Evolutionary conservation across 164 flowering plant species (phyloP).

Genomic region (Santalum album): DNA sequence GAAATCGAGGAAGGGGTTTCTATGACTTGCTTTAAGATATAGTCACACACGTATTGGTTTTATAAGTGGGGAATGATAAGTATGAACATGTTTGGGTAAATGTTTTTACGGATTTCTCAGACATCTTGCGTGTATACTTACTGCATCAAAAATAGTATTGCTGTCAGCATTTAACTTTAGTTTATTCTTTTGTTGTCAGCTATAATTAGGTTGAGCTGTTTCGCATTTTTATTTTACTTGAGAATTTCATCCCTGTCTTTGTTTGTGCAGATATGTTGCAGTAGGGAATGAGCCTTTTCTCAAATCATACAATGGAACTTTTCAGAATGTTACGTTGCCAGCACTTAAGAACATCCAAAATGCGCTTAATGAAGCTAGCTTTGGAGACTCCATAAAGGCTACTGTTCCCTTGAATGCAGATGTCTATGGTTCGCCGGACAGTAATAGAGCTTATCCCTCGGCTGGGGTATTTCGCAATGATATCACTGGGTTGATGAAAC

Average conservation of each 20-base stretch:
- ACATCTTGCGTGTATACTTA: too few relatives aligned
- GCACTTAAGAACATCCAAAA: constrained; percentile 45
- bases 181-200: background rate
- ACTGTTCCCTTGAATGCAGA: constrained; percentile 50
- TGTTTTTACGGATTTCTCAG: too few relatives aligned
- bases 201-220: background rate
- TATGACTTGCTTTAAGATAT: too few relatives aligned
- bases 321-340: constrained; percentile 27
- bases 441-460: constrained; percentile 30
- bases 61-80: too few relatives aligned
- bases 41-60: too few relatives aligned
- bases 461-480: constrained; percentile 38
- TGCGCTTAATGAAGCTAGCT: constrained; percentile 37
- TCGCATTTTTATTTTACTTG: background rate
- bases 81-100: too few relatives aligned
- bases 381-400: constrained; percentile 32
- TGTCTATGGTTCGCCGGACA: constrained; percentile 30
- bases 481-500: constrained; percentile 24
- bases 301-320: constrained; percentile 27
- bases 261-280: constrained; percentile 27
- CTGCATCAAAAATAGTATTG: too few relatives aligned
- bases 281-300: constrained; percentile 48
- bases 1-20: too few relatives aligned
- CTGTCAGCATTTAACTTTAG: background rate
- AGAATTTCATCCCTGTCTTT: background rate